phyloP scores from a whole-genome alignment of 441 rosid species.

The Populus trichocarpa region DNA sequence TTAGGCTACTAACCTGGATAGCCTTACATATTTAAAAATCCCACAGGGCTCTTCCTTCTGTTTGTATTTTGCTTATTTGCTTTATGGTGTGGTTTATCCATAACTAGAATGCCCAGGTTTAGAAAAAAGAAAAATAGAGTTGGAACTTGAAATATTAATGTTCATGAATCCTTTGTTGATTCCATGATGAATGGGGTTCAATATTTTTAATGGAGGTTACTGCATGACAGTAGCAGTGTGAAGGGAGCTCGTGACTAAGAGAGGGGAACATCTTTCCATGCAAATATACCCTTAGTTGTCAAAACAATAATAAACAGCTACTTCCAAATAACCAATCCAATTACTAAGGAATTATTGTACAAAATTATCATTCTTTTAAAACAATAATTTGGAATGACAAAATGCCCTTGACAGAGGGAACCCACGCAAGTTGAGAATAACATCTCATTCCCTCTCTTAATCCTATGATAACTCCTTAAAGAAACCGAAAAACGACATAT shows the following conservation, averaged over 20 bases:
- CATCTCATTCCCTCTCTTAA: constrained; percentile 28
- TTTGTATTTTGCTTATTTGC: too few relatives aligned
- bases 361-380: constrained; percentile 30
- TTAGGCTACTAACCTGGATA: too few relatives aligned
- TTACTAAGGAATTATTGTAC: constrained; percentile 19
- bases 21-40: too few relatives aligned
- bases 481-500: constrained; percentile 32
- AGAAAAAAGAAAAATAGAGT: too few relatives aligned
- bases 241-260: constrained; percentile 15
- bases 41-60: too few relatives aligned
- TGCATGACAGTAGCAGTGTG: background rate
- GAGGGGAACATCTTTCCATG: constrained; percentile 30
- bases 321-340: constrained; percentile 21
- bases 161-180: background rate
- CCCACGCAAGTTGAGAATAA: constrained; percentile 27
- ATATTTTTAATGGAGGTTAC: background rate
- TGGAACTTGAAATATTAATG: too few relatives aligned
- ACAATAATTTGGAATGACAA: constrained; percentile 36
- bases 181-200: background rate
- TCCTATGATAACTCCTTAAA: constrained; percentile 20
- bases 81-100: too few relatives aligned
- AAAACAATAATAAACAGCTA: constrained; percentile 29
- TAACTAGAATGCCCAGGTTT: too few relatives aligned
- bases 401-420: constrained; percentile 25
- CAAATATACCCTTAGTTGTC: constrained; percentile 36